Conservation (phyloP, 352 stramenopile species). For the Phytophthora agathidicida region DNA sequence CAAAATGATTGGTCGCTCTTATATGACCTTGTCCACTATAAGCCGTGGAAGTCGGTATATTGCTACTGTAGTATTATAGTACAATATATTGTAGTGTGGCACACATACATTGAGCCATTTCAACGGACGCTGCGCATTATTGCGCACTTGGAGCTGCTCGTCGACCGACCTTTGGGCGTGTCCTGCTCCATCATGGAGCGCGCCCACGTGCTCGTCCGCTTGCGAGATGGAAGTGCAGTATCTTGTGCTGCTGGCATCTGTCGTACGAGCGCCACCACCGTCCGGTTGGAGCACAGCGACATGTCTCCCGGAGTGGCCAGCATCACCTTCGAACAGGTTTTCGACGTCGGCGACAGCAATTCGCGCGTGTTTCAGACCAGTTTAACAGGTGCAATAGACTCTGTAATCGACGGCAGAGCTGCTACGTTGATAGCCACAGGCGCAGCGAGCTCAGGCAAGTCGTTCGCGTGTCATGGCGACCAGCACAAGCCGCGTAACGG, state of each 20-base stretch:
- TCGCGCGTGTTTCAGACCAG: constrained; percentile 52
- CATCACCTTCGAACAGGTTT: constrained; percentile 81
- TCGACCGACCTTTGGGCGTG: constrained; percentile 10
- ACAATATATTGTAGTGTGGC: constrained; percentile 1
- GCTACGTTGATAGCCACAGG: constrained; percentile 59
- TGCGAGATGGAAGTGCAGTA: constrained; percentile 19
- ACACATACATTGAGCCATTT: background rate
- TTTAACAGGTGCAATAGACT: constrained; percentile 33
- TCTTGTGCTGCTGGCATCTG: constrained; percentile 39
- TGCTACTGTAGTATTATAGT: no score
- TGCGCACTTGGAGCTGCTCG: background rate
- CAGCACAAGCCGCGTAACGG: constrained; percentile 15
- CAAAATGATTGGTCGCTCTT: no score
- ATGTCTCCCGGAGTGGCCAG: constrained; percentile 78
- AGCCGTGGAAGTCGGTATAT: no score
- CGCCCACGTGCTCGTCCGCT: constrained; percentile 64
- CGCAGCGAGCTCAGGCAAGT: constrained; percentile 56
- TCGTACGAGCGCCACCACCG: constrained; percentile 61
- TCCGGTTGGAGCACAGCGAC: constrained; percentile 77
- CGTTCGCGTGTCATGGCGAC: constrained; percentile 63
- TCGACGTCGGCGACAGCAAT: constrained; percentile 48
- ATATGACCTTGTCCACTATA: no score
- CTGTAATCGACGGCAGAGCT: constrained; percentile 33
- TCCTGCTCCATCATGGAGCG: constrained; percentile 43
- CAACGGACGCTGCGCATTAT: constrained; percentile 6